A percentile compares a stretch with the other conserved stretches of the same genome.
Evolutionary conservation across 352 stramenopile genomes (phyloP).

Genomic region (Phytophthora fragariae): DNA sequence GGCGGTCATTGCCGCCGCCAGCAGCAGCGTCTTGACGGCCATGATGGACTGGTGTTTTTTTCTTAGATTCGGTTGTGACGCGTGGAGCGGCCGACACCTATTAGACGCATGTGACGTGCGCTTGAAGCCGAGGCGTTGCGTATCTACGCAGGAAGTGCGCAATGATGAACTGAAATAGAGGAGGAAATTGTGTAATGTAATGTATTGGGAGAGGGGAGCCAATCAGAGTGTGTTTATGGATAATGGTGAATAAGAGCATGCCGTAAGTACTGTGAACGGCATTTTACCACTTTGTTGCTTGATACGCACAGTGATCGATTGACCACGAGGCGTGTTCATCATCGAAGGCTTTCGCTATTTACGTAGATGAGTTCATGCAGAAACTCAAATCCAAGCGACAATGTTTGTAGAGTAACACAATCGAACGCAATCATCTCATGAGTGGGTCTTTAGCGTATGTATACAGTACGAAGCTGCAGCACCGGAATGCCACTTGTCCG

Average conservation of each 20-base stretch:
- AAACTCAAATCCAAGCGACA: background rate
- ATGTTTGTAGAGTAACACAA: conserved; percentile 1
- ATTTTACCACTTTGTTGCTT: background rate
- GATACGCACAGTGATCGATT: background rate
- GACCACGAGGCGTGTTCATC: background rate
- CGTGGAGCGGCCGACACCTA: conserved; percentile 27
- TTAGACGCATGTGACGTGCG: conserved; percentile 9
- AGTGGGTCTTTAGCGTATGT: background rate
- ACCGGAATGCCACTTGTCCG: conserved; percentile 8
- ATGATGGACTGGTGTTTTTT: conserved; percentile 7
- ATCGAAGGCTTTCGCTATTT: background rate
- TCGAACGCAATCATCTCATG: background rate
- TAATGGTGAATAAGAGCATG: background rate
- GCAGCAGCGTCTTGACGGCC: conserved; percentile 30
- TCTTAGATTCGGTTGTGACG: conserved; percentile 6
- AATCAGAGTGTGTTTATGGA: background rate
- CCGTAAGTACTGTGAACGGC: background rate
- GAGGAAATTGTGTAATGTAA: background rate
- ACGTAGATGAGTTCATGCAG: background rate
- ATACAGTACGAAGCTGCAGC: conserved; percentile 6
- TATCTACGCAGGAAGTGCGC: conserved; percentile 6
- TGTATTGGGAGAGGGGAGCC: background rate
- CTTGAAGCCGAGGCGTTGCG: conserved; percentile 13
- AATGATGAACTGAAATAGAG: background rate
- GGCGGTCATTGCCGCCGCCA: conserved; percentile 12